Base-by-base conservation (phyloP, 2,329 filamentous ascomycete species). In the Talaromyces islandicus region DNA sequence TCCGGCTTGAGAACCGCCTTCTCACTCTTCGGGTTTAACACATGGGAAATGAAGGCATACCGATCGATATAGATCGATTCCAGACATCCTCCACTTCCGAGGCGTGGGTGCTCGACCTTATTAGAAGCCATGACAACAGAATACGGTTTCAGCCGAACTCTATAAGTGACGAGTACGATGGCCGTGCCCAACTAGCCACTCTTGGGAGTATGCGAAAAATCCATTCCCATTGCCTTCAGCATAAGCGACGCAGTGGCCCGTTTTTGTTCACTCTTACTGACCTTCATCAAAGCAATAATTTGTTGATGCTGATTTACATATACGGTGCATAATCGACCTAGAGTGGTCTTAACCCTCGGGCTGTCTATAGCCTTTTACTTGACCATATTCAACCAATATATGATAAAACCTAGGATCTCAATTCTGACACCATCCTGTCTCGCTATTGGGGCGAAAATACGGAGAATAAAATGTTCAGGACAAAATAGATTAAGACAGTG, bases 271-370 rank as follows among this genome's bases (percentile, higher is more conserved):
- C 53, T 1, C 65, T 78, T 24, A 76, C 72, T 14, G 74, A 78
- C 60, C 64, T 78, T 10, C 70, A 78, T 56, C 66, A 65, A 54
- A 73, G 70, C 59, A 77, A 79, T 55, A 70, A 72, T 21, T 71
- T 51, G 70, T 72, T 10, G 69, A 72, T 54, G 53, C 62, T 4
- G 41, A 71, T 21, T 72, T 65, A 69, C 63, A 70, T 60, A 61
- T 71, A 52, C 68, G 62, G 38, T 54, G 29, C 32, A n/a, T 72
- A 11, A 64, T 71, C 54, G 69, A 70, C 48, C 62, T 72, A 7
- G 68, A 72, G 60, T 72, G 64, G 63, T 62, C 67, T 24, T 69
- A 38, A 38, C 14, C 32, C 32, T 38, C 32, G 32, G 32, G 32
- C 32, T 38, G 32, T 38, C 14, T 38, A 17, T 38, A 4, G 32